Evolutionary conservation across 176 grass and related monocot species (phyloP).

Genomic region (Zea mays): DNA sequence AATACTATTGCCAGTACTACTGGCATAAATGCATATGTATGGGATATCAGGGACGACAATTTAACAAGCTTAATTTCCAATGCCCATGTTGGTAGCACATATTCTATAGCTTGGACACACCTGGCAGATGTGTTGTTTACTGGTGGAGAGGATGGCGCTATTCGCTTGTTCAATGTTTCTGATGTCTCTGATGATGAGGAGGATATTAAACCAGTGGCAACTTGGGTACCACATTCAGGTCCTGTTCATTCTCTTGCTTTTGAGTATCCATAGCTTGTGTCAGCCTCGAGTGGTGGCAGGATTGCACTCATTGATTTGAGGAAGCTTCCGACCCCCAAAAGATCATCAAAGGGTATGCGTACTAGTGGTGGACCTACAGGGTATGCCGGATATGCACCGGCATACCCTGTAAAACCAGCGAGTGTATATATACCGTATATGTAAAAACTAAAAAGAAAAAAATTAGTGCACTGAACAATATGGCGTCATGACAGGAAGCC

Average conservation of each 20-base stretch:
- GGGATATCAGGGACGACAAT: constrained; percentile 58
- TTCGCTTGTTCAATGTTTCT: constrained; percentile 61
- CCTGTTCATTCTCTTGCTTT: constrained; percentile 84
- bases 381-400: too few species aligned
- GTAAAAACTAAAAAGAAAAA: too few species aligned
- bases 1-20: constrained; percentile 72
- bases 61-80: constrained; percentile 57
- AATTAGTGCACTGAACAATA: too few species aligned
- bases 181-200: constrained; percentile 44
- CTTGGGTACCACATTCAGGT: constrained; percentile 79
- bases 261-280: constrained; percentile 95
- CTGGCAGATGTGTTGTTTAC: constrained; percentile 70
- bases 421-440: too few species aligned
- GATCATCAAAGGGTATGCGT: constrained; percentile 29
- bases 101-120: constrained; percentile 68
- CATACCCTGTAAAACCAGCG: too few species aligned
- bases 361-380: too few species aligned
- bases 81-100: constrained; percentile 70
- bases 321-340: constrained; percentile 55
- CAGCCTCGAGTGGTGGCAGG: constrained; percentile 79
- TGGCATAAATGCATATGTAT: constrained; percentile 78
- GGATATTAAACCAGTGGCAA: constrained; percentile 65
- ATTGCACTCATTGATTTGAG: constrained; percentile 78
- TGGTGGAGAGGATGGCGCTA: constrained; percentile 83
- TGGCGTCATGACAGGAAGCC: too few species aligned